Evolutionary conservation across 2,329 filamentous ascomycete genomes (phyloP), one percentile per base, ranked within the genome.

Genomic region (Apiospora kogelbergensis): DNA sequence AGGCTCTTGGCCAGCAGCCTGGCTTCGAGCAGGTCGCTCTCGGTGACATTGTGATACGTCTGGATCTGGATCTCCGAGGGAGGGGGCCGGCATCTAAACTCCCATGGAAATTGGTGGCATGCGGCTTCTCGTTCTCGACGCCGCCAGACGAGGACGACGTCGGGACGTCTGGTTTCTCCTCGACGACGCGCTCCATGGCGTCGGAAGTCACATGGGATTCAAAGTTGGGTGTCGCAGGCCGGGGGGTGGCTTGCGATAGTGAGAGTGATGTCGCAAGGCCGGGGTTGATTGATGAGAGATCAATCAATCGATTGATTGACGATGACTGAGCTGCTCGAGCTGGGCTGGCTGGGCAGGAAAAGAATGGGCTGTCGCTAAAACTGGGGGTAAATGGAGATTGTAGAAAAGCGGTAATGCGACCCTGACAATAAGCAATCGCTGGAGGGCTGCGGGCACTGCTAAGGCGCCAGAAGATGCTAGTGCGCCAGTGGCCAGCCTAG

Each of bases 1-100:
- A 75, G 69, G 20, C 67, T 70, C 41, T 63, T 48, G n/a, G 74
- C 74, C 37, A 74, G 45, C 64, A 73, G 70, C 67, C 70, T 72
- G 41, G 74, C 74, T 64, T 76, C 72, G 22, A 70, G 68, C 46
- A 76, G 63, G 68, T 76, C 74, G 30, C 72, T 37, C 41, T 75
- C 74, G 13, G 71, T 75, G 57, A 74, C 74, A 64, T 75, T 75
- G 41, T 75, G 69, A 65, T 75, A 72, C 5, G 63, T 26, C 40
- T 44, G 63, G 7, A 65, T 42, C 37, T 65, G 63, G 37, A 65
- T 6, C 37, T 65, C 63, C n/a, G 37, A 41, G 6, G 53, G 53
- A 30, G 53, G 53, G 53, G 26, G 20, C 17, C 30, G 11, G 30
- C 30, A 60, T 60, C 30, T n/a, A 57, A 7, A 60, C 53, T 60